These are phyloP conservation scores for Fusarium ramigenum DNA, from an alignment of 2,329 filamentous ascomycete species.

Conservation along the genomic window DNA sequence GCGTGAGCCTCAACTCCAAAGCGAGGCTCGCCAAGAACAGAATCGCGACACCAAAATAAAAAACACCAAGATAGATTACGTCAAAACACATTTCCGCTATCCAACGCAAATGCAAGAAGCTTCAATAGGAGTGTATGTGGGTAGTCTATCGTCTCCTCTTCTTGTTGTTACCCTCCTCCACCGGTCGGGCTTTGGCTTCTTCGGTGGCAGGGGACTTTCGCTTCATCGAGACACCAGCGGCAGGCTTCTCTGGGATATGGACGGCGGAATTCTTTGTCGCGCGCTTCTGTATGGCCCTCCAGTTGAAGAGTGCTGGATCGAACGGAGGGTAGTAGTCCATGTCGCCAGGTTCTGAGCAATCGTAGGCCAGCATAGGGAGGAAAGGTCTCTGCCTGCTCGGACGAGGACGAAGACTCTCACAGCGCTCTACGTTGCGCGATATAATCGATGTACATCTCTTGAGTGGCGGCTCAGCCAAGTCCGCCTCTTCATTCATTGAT, in stretches of 20 bases:
- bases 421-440: neutral
- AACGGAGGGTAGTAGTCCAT: neutral
- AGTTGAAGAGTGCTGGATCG: slow-evolving; percentile 12
- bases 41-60: neutral
- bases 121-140: neutral
- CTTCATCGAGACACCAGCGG: neutral
- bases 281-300: neutral
- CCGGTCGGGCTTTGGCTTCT: neutral
- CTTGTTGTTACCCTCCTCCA: neutral
- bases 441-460: too few species aligned
- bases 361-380: too few species aligned
- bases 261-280: fast-evolving
- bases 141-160: neutral
- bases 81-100: neutral
- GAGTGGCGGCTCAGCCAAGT: too few species aligned
- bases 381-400: neutral
- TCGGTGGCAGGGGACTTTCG: neutral
- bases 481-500: too few species aligned
- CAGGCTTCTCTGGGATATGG: too few species aligned
- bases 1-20: neutral
- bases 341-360: too few species aligned
- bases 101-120: neutral
- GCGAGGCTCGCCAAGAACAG: neutral
- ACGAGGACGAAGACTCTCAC: neutral
- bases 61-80: neutral